A percentile compares a stretch with the other conserved stretches of the same genome.
Evolutionary conservation across 140 eudicot species (phyloP).

Genomic region (Stevia rebaudiana): DNA sequence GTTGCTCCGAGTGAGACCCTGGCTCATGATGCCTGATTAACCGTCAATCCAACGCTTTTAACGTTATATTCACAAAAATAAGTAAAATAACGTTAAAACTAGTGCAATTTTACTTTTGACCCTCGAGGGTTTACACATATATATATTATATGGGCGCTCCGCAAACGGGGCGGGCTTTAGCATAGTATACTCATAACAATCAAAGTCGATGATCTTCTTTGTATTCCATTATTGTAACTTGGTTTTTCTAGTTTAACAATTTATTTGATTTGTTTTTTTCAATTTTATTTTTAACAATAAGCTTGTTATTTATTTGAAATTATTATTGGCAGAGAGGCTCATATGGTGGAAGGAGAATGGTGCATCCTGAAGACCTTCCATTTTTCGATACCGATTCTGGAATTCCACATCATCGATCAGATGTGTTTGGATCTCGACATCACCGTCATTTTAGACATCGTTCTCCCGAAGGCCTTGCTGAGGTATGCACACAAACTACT

Average conservation of each 20-base stretch:
- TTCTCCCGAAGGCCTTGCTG: slow-evolving; percentile 77
- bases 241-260: not conserved
- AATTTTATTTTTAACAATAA: no score
- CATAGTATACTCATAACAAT: no score
- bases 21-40: no score
- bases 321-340: slow-evolving; percentile 42
- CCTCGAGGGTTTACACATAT: no score
- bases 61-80: no score
- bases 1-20: no score
- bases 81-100: no score
- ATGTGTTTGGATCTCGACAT: slow-evolving; percentile 53
- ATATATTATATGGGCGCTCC: no score
- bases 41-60: no score
- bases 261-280: not conserved
- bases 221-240: not conserved
- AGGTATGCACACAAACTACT: slow-evolving; percentile 44
- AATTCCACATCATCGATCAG: slow-evolving; percentile 44
- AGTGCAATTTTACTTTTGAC: no score
- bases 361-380: slow-evolving; percentile 58
- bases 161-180: no score
- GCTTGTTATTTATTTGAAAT: no score
- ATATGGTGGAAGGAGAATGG: slow-evolving; percentile 57
- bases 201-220: not conserved
- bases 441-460: slow-evolving; percentile 69
- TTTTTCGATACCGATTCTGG: slow-evolving; percentile 48